phyloP scores from a whole-genome alignment of 768 basidiomycete species.

The Kwoniella botswanensis region DNA sequence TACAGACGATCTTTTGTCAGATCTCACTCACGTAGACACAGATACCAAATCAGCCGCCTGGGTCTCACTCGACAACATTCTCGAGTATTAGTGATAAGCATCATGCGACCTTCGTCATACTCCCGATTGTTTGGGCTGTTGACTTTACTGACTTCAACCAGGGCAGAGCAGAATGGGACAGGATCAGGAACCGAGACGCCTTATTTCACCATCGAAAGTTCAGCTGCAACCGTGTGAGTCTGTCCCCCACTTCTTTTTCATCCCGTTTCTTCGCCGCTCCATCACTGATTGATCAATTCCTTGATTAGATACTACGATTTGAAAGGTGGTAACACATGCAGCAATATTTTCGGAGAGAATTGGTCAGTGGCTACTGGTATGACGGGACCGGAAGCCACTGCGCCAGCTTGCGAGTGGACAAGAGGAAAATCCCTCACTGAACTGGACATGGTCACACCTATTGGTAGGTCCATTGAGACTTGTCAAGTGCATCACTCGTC shows the following conservation, averaged over 20 bases:
- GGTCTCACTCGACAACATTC: too few relatives aligned
- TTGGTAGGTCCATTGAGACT: constrained; percentile 14
- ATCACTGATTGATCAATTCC: background rate
- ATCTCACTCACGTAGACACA: too few relatives aligned
- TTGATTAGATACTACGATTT: constrained; percentile 4
- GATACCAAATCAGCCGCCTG: too few relatives aligned
- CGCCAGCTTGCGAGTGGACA: constrained; percentile 14
- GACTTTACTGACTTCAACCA: background rate
- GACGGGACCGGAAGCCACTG: background rate
- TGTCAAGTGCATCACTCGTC: too few relatives aligned
- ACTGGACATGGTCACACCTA: background rate
- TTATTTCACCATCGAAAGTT: background rate
- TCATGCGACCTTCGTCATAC: background rate
- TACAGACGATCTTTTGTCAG: too few relatives aligned
- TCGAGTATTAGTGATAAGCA: too few relatives aligned
- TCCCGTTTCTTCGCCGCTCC: background rate
- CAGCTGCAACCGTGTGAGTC: constrained; percentile 16
- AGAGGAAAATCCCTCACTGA: constrained; percentile 5
- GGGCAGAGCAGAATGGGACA: background rate
- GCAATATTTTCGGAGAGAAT: background rate
- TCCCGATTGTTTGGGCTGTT: background rate
- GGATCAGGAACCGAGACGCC: background rate
- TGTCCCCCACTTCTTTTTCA: background rate
- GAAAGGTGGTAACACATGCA: background rate
- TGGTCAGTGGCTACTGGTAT: constrained; percentile 6